Percentiles rank a stretch among this genome's conserved stretches.
Conservation (phyloP, 2,329 filamentous ascomycete species). For the Chrysosporium queenslandicum region DNA sequence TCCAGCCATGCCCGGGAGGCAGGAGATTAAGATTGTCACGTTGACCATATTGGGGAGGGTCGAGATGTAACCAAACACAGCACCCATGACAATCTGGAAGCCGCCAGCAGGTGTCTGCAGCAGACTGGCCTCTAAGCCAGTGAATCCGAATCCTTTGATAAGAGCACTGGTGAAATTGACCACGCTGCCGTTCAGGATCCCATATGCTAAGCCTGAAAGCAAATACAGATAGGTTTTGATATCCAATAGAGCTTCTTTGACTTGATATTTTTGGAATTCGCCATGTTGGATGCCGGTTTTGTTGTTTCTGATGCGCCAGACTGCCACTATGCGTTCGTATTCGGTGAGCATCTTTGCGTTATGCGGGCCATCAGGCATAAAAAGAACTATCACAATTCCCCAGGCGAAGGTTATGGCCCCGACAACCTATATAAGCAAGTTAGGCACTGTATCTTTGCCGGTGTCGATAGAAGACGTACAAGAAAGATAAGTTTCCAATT, state of each 20-base stretch:
- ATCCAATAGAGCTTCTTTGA: constrained; percentile 26
- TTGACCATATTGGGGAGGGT: not conserved
- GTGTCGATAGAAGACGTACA: constrained; percentile 25
- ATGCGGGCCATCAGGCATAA: constrained; percentile 36
- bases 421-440: constrained; percentile 27
- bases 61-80: not conserved
- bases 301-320: constrained; percentile 23
- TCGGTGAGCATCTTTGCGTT: constrained; percentile 35
- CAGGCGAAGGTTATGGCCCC: constrained; percentile 51
- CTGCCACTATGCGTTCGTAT: constrained; percentile 22
- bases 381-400: constrained; percentile 30
- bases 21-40: not conserved
- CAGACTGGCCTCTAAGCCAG: constrained; percentile 44
- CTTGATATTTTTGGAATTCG: constrained; percentile 38
- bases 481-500: constrained; percentile 65
- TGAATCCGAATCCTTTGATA: constrained; percentile 49
- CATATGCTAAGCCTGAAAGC: constrained; percentile 21
- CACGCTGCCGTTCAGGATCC: constrained; percentile 48
- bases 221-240: constrained; percentile 36
- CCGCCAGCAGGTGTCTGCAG: not conserved
- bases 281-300: constrained; percentile 31
- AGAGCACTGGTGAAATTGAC: constrained; percentile 51
- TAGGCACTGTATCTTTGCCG: not conserved
- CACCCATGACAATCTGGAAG: not conserved
- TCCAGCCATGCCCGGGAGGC: not conserved